These are phyloP conservation scores for Chondrus crispus DNA, from an alignment of 23 red algal species.

Conservation along the genomic window DNA sequence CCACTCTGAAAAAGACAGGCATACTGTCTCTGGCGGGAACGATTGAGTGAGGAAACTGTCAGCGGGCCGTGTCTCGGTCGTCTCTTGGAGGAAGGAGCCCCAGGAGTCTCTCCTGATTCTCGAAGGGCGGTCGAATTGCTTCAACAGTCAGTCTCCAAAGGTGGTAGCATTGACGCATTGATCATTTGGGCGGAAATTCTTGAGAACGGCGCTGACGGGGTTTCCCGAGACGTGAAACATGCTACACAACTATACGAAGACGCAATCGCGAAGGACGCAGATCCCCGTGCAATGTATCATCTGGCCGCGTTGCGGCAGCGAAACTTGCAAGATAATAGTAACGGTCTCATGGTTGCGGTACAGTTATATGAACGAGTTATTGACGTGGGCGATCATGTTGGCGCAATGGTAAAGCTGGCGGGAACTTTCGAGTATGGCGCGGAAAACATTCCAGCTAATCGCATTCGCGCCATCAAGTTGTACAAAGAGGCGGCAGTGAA, in stretches of 20 bases:
- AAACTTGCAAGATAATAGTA: background rate
- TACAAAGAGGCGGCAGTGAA: conserved; percentile 6
- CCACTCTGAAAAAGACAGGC: too few species aligned
- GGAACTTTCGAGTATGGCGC: background rate
- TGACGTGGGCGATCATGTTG: background rate
- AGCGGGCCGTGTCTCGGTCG: too few species aligned
- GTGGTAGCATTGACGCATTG: background rate
- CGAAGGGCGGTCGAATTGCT: background rate
- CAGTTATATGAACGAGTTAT: background rate
- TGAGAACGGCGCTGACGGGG: background rate
- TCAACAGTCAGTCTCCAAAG: background rate
- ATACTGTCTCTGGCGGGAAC: too few species aligned
- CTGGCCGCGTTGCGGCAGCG: background rate
- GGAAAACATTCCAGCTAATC: background rate
- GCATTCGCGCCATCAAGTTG: background rate
- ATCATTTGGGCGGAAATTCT: background rate
- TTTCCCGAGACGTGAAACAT: background rate
- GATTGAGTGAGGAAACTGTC: too few species aligned
- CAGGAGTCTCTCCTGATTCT: background rate
- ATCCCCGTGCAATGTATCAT: background rate
- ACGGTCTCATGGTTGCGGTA: background rate
- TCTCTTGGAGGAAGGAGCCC: background rate
- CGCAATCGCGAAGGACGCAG: background rate
- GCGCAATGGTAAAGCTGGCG: background rate
- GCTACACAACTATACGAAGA: background rate